These are phyloP conservation scores for Pseudocercospora vitis DNA, from an alignment of 2,329 filamentous ascomycete species.

Conservation along the genomic window DNA sequence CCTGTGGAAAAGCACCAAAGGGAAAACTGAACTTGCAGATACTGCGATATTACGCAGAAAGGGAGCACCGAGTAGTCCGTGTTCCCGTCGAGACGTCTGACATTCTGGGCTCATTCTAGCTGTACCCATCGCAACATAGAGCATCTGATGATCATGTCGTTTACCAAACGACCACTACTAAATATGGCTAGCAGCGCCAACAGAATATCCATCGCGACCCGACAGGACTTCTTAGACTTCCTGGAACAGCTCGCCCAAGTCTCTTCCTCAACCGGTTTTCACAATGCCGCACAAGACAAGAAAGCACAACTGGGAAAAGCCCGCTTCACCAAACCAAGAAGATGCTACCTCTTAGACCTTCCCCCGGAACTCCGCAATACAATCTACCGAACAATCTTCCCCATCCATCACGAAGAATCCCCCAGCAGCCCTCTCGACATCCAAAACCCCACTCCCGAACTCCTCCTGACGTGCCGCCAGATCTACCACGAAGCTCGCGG, in stretches of 20 bases:
- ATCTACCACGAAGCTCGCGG: conserved; percentile 4
- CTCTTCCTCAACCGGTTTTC: background rate
- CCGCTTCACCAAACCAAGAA: background rate
- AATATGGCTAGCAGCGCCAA: too few species aligned
- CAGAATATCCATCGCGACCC: background rate
- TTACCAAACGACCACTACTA: too few species aligned
- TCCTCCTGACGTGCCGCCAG: conserved; percentile 4
- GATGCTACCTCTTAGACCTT: conserved; percentile 12
- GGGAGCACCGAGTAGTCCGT: too few species aligned
- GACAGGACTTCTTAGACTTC: background rate
- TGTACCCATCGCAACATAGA: too few species aligned
- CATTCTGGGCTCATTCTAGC: too few species aligned
- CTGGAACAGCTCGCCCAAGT: background rate
- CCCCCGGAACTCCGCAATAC: conserved; percentile 15
- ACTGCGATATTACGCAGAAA: too few species aligned
- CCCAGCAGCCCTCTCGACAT: conserved; percentile 1
- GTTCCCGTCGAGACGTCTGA: too few species aligned
- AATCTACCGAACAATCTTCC: conserved; percentile 10
- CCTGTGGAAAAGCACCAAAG: too few species aligned
- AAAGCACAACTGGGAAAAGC: background rate
- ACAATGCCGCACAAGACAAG: background rate
- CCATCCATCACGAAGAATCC: background rate
- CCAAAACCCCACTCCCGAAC: background rate
- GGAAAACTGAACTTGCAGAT: too few species aligned
- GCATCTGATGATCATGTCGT: too few species aligned